Evolutionary conservation across 1,139 yeast species (phyloP).

Genomic region (Magnusiomyces ingens): DNA sequence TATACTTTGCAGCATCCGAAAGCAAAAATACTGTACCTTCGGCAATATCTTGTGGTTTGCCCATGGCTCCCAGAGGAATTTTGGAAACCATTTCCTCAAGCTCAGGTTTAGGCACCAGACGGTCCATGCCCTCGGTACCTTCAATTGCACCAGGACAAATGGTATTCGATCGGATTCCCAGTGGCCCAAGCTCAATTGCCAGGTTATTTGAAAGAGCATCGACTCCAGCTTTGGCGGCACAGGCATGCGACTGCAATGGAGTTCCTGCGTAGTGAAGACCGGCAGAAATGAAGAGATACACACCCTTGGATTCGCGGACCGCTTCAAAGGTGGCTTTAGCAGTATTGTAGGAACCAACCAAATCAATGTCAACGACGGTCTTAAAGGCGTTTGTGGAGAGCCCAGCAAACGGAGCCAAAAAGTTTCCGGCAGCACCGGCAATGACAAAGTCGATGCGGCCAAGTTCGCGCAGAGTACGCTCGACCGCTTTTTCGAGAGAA

Average conservation of each 20-base stretch:
- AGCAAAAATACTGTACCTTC: slow-evolving; percentile 79
- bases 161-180: slow-evolving; percentile 73
- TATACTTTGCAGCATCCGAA: slow-evolving; percentile 71
- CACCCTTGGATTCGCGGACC: slow-evolving; percentile 58
- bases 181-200: slow-evolving; percentile 84
- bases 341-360: slow-evolving; percentile 80
- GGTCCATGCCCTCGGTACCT: slow-evolving; percentile 71
- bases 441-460: slow-evolving; percentile 79
- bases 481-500: slow-evolving; percentile 55
- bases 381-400: slow-evolving; percentile 80
- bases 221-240: slow-evolving; percentile 91
- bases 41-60: slow-evolving; percentile 74
- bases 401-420: slow-evolving; percentile 69
- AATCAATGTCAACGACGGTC: slow-evolving; percentile 75
- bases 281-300: slow-evolving; percentile 71
- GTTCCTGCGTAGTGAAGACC: slow-evolving; percentile 83
- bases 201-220: slow-evolving; percentile 77
- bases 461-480: slow-evolving; percentile 52
- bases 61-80: slow-evolving; percentile 74
- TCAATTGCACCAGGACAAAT: slow-evolving; percentile 85
- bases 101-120: slow-evolving; percentile 44
- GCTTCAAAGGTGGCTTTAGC: slow-evolving; percentile 71
- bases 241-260: slow-evolving; percentile 80
- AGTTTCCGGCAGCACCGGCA: slow-evolving; percentile 96
- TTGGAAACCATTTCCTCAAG: slow-evolving; percentile 36